Percentiles rank a stretch among this genome's conserved stretches.
phyloP scores from a whole-genome alignment of 2,329 filamentous ascomycete species.

The Pestalotiopsis sp. region DNA sequence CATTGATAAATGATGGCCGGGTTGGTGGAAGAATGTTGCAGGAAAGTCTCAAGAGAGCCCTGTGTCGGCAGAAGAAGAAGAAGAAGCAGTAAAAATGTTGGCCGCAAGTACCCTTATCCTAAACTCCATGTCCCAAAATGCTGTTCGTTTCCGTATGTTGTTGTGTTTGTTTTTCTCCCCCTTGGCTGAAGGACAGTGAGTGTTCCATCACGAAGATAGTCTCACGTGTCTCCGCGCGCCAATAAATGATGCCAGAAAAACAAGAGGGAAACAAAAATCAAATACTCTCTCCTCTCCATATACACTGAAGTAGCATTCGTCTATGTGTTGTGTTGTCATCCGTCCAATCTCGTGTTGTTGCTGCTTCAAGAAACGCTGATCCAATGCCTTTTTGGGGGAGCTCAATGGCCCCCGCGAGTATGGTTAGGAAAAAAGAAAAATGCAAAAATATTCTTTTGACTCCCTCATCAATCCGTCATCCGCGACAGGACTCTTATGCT shows the following conservation, averaged over 20 bases:
- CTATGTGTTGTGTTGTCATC: neutral
- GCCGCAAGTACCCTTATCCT: neutral
- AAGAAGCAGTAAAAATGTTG: neutral
- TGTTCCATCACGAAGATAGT: neutral
- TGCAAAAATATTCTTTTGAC: neutral
- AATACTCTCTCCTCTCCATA: neutral
- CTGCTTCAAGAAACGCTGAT: neutral
- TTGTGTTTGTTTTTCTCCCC: neutral
- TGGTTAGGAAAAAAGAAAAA: neutral
- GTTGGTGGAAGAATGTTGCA: neutral
- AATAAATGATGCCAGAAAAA: neutral
- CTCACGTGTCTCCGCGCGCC: neutral
- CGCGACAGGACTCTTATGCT: slow-evolving; percentile 82
- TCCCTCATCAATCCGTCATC: slow-evolving; percentile 41
- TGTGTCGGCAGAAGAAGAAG: neutral
- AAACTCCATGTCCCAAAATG: neutral
- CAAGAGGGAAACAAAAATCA: no score
- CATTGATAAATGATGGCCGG: neutral
- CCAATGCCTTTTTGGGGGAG: neutral
- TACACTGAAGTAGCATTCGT: neutral
- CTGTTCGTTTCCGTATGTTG: neutral
- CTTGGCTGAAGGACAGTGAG: neutral
- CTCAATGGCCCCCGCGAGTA: neutral
- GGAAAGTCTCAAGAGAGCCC: neutral
- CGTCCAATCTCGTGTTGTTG: neutral